Base-by-base conservation (phyloP, 768 basidiomycete genomes). In the Tylopilus sp. region DNA sequence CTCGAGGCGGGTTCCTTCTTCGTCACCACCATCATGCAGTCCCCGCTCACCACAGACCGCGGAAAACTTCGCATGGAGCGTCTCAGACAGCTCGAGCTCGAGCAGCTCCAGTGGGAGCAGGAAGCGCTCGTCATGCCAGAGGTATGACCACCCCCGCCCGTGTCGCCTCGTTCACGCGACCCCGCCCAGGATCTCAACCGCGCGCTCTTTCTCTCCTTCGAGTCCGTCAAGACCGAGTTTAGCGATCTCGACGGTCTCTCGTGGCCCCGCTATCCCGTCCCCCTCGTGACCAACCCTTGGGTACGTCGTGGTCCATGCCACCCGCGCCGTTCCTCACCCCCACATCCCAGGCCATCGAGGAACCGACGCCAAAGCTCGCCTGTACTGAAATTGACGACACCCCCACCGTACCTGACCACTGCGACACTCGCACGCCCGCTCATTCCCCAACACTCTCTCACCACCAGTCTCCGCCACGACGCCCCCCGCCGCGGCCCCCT, bases 121-220 rank as follows among this genome's bases (percentile, higher is more conserved):
- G 80, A 83, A 36, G 82, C 80, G 0, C 70, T 84, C 38, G 76
- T 76, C 60, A 75, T 84, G 72, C 82, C 81, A 33, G 80, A 83
- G 72, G 82, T 83, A 33, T 13, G 56, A 37, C 22, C 10, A 26
- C n/a, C 44, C 5, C 16, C n/a, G 7, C 16, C 24, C 19, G 12
- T 14, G 0, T 9, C 21, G 16, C 6, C 34, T n/a, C 25, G 37
- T 51, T 64, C 56, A 63, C 54, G 12, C 54, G 53, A 52, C 55
- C 37, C 17, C 6, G 31, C 0, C 51, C 45, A 74, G 73, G 68
- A 63, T 31, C 64, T 66, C 50, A 51, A 71, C 49, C 66, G 68
- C 8, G 58, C 65, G 5, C 57, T 75, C 25, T 19, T 64, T 21
- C 60, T 65, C 46, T 76, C 82, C 1, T 85, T 85, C 58, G 71